Percentiles rank a stretch among this genome's conserved stretches.
Evolutionary conservation across 2,329 filamentous ascomycete species (phyloP).

Genomic region (Macrophomina phaseolina): DNA sequence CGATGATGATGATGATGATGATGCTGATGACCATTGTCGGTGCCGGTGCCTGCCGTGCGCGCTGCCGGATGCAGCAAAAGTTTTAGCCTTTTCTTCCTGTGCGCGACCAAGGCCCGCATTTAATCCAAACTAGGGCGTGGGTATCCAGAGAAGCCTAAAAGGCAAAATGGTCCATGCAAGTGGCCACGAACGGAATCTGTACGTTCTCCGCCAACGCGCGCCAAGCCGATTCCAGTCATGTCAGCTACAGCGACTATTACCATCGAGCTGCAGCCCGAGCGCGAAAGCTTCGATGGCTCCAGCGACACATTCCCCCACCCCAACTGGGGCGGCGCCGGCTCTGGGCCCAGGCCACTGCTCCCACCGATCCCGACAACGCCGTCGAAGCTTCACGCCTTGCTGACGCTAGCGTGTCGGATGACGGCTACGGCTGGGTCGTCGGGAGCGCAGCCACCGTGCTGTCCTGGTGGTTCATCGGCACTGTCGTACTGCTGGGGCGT

Average conservation of each 20-base stretch:
- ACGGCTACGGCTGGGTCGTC: slow-evolving; percentile 63
- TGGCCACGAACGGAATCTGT: not conserved
- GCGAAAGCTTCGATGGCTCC: not conserved
- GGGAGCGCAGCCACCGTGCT: slow-evolving; percentile 58
- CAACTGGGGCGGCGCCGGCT: not conserved
- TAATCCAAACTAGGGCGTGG: slow-evolving; percentile 22
- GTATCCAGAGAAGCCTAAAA: slow-evolving; percentile 8
- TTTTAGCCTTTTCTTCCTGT: not conserved
- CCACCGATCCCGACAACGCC: slow-evolving; percentile 18
- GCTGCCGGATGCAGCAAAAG: slow-evolving; percentile 14
- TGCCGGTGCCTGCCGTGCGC: not conserved
- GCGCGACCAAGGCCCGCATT: slow-evolving; percentile 20
- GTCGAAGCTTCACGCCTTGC: slow-evolving; percentile 28
- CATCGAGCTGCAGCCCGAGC: slow-evolving; percentile 14
- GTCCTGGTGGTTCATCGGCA: slow-evolving; percentile 60
- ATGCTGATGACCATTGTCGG: not conserved
- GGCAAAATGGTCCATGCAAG: slow-evolving; percentile 13
- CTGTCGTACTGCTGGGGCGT: slow-evolving; percentile 65
- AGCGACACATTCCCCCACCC: not conserved
- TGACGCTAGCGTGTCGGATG: slow-evolving; percentile 51
- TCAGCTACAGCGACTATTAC: slow-evolving; percentile 21
- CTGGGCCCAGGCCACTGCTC: slow-evolving; percentile 20
- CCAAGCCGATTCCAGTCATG: slow-evolving; percentile 19
- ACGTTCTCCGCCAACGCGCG: not conserved
- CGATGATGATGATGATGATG: too few relatives aligned